phyloP scores from a whole-genome alignment of 176 grass and related monocot species.

The Musa troglodytarum region DNA sequence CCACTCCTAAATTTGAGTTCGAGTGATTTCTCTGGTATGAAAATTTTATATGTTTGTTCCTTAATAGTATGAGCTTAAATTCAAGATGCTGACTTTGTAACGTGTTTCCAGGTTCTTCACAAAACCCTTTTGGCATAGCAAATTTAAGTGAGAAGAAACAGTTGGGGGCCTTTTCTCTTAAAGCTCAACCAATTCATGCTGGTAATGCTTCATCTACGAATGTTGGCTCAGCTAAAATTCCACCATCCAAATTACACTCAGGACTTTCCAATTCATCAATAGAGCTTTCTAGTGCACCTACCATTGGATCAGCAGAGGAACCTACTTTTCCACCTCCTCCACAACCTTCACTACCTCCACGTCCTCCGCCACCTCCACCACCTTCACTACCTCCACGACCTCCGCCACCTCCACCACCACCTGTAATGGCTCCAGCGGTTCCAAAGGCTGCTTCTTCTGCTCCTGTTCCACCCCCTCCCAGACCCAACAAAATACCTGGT shows the following conservation, averaged over 20 bases:
- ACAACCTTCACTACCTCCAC: conserved; percentile 6
- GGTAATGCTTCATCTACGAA: conserved; percentile 26
- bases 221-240: conserved; percentile 21
- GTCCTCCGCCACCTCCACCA: background rate
- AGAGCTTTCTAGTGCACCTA: conserved; percentile 12
- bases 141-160: background rate
- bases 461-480: background rate
- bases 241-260: background rate
- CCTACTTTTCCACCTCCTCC: conserved; percentile 18
- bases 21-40: conserved; percentile 48
- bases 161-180: background rate
- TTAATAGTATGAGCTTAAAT: background rate
- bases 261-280: background rate
- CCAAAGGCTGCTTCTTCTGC: background rate
- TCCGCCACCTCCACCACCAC: conserved; percentile 10
- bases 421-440: background rate
- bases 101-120: conserved; percentile 32
- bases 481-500: background rate
- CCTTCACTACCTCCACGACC: conserved; percentile 12
- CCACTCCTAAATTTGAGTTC: conserved; percentile 39
- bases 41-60: background rate
- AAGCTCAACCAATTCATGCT: conserved; percentile 19
- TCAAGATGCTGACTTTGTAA: background rate
- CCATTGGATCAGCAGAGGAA: conserved; percentile 12
- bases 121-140: background rate